A percentile compares a stretch with the other conserved stretches of the same genome.
These are phyloP conservation scores for Penicillium longicatenatum DNA, from an alignment of 495 filamentous ascomycete genomes.

Conservation along the genomic window DNA sequence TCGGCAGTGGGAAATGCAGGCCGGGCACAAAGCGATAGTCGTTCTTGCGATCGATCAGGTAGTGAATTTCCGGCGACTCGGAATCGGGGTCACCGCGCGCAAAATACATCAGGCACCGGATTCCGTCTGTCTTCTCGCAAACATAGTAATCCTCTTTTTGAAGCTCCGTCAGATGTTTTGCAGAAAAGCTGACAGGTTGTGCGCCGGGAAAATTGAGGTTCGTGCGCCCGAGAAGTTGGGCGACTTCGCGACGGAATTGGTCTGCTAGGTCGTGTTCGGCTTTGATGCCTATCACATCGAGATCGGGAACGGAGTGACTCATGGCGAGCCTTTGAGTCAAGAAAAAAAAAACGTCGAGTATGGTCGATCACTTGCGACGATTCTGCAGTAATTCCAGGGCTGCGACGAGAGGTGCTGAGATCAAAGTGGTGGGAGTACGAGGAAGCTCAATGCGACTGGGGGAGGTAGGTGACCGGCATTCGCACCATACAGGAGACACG, in stretches of 20 bases:
- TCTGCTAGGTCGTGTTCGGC: slow-evolving; percentile 57
- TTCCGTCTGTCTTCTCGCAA: slow-evolving; percentile 97
- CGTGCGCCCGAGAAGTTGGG: slow-evolving; percentile 68
- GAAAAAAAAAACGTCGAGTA: background rate
- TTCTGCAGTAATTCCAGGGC: background rate
- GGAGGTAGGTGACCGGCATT: background rate
- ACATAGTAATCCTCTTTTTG: slow-evolving; percentile 87
- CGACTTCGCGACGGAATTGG: slow-evolving; percentile 71
- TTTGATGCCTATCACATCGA: slow-evolving; percentile 60
- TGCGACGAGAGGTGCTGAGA: background rate
- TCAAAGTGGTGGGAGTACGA: background rate
- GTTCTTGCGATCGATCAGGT: slow-evolving; percentile 96
- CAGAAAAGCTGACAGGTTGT: slow-evolving; percentile 88
- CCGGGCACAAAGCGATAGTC: slow-evolving; percentile 83
- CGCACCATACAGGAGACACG: background rate
- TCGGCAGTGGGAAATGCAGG: slow-evolving; percentile 77
- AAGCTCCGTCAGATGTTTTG: slow-evolving; percentile 75
- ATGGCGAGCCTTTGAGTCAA: slow-evolving; percentile 26
- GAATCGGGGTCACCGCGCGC: slow-evolving; percentile 54
- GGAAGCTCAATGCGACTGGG: slow-evolving; percentile 2
- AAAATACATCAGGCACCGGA: slow-evolving; percentile 91
- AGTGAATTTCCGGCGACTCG: slow-evolving; percentile 59
- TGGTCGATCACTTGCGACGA: background rate
- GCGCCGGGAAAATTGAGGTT: slow-evolving; percentile 80
- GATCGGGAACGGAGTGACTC: slow-evolving; percentile 49